These are phyloP conservation scores for Apophysomyces variabilis DNA, from an alignment of 371 early-diverging fungal species.

Conservation along the genomic window DNA sequence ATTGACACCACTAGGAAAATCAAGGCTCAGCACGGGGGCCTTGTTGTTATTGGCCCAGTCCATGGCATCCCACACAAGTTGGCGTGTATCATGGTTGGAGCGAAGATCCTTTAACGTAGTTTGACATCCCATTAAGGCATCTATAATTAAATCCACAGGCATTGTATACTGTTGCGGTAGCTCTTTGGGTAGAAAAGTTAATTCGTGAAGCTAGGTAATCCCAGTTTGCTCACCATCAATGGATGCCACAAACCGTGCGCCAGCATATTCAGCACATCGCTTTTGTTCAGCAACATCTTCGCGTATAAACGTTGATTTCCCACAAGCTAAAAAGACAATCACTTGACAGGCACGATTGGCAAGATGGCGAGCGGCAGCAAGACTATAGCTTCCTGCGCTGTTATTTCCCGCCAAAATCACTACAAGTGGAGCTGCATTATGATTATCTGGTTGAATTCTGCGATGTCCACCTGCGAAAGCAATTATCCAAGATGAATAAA, in stretches of 20 bases:
- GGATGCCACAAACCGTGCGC: constrained; percentile 32
- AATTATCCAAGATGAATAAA: too few relatives aligned
- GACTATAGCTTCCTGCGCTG: constrained; percentile 73
- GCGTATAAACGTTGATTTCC: constrained; percentile 33
- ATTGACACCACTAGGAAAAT: constrained; percentile 76
- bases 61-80: constrained; percentile 63
- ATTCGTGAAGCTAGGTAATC: too few relatives aligned
- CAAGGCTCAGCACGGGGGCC: constrained; percentile 73
- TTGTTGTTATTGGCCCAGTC: constrained; percentile 78
- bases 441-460: constrained; percentile 75
- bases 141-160: constrained; percentile 82
- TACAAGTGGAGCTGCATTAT: constrained; percentile 73
- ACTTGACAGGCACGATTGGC: constrained; percentile 80
- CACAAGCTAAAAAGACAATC: constrained; percentile 58
- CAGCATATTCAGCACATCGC: constrained; percentile 36
- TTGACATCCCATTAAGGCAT: constrained; percentile 72
- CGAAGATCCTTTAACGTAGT: constrained; percentile 57
- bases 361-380: constrained; percentile 78
- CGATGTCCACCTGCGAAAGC: constrained; percentile 65
- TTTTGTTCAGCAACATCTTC: constrained; percentile 26
- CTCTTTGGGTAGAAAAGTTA: constrained; percentile 20
- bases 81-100: constrained; percentile 51
- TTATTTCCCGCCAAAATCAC: constrained; percentile 80
- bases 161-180: constrained; percentile 56
- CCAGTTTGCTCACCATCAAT: constrained; percentile 31